Base-by-base conservation (phyloP, 768 basidiomycete species). In the Trametes cubensis region DNA sequence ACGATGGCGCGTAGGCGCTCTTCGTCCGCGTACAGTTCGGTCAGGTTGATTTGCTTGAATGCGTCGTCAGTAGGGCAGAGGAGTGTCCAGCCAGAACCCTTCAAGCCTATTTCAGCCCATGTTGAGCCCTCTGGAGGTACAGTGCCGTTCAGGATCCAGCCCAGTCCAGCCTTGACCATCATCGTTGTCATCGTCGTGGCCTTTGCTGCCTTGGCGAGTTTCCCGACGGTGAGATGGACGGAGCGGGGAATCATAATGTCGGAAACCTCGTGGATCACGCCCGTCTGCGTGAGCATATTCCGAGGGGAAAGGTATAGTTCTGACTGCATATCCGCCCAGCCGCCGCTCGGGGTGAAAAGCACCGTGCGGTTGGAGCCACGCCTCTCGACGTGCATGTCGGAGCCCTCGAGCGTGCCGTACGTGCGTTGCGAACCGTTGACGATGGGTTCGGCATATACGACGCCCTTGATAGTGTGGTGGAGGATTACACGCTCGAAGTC, bases 51-150 rank as follows among this genome's bases (percentile, higher is more conserved):
- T 21, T 83, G 77, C 71, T 94, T 89, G 82, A 98, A 97, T 0
- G 96, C 95, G 60, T 90, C 88, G 69, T 99, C 97, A 6, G 86
- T 85, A 3, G 97, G 97, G 66, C 92, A 95, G 21, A 99, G 80
- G 4, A 99, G 74, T 1, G 94, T 96, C 88, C 95, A 98, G 4
- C 88, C 87, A 10, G 73, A 75, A 23, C 78, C 80, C 20, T 72
- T 70, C n/a, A 82, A 68, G 47, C 76, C 80, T 58, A 73, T 70
- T 17, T 85, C 79, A 6, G 81, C 82, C 87, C 87, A 92, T 13
- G 76, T 77, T 11, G 88, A 88, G 56, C 79, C 88, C 66, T 86
- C 84, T 4, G 91, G 90, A 7, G 90, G 90, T 0, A 81, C 76
- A 6, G 87, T 90, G 5, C 95, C 96, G 66, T 98, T 88, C 58